These are phyloP conservation scores for Camptophora hylomeconis DNA, from an alignment of 2,329 filamentous ascomycete species.

Conservation along the genomic window DNA sequence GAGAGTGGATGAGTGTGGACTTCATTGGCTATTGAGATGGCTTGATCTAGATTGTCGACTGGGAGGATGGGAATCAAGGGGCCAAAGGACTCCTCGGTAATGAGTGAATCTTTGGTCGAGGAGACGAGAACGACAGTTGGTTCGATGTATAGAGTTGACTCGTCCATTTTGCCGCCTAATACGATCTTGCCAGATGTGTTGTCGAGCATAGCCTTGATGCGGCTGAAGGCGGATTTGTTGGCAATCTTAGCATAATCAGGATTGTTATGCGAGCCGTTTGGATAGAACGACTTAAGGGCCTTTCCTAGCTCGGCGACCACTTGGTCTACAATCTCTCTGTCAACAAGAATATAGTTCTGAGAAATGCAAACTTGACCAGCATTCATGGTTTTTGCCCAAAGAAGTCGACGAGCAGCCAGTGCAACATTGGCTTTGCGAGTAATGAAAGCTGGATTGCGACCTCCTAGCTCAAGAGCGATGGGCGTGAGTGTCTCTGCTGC, in stretches of 20 bases:
- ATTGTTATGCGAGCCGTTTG: conserved; percentile 64
- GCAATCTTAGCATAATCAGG: conserved; percentile 69
- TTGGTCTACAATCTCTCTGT: conserved; percentile 55
- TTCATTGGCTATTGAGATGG: conserved; percentile 66
- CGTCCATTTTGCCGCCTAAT: conserved; percentile 72
- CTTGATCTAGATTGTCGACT: conserved; percentile 68
- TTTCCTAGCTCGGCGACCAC: conserved; percentile 65
- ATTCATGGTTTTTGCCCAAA: conserved; percentile 82
- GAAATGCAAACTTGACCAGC: conserved; percentile 85
- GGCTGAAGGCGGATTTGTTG: conserved; percentile 64
- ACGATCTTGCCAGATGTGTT: conserved; percentile 70
- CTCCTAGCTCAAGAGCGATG: conserved; percentile 78
- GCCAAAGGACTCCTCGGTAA: conserved; percentile 79
- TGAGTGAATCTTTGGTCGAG: conserved; percentile 60
- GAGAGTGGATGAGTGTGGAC: conserved; percentile 74
- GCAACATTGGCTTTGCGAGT: conserved; percentile 69
- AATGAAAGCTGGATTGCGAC: conserved; percentile 81
- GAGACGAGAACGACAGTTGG: conserved; percentile 83
- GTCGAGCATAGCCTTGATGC: conserved; percentile 87
- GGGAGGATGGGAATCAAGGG: conserved; percentile 78
- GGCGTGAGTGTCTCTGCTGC: conserved; percentile 82
- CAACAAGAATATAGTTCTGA: conserved; percentile 83
- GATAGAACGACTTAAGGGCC: conserved; percentile 66
- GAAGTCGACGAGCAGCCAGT: conserved; percentile 67
- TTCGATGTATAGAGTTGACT: conserved; percentile 70